These are phyloP conservation scores for Suillus occidentalis DNA, from an alignment of 768 basidiomycete species.

Conservation along the genomic window DNA sequence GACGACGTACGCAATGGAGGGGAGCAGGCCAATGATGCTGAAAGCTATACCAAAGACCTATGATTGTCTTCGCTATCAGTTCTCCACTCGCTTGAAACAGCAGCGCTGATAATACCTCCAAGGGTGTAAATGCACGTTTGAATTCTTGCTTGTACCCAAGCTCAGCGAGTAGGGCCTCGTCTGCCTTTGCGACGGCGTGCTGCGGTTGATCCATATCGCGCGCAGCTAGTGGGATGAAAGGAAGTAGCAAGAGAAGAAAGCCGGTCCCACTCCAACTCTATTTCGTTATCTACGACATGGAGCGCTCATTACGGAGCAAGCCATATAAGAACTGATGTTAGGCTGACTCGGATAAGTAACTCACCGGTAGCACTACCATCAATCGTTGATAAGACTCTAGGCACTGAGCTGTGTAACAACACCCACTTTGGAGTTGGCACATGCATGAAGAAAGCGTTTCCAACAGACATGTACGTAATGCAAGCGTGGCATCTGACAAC, in stretches of 20 bases:
- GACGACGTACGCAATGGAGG: conserved; percentile 16
- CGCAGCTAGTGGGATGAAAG: not conserved
- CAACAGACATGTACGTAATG: no score
- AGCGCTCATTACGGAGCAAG: not conserved
- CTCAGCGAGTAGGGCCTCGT: conserved; percentile 34
- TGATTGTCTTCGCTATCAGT: not conserved
- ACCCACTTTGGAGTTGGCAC: no score
- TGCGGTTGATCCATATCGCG: not conserved
- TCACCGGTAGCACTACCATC: not conserved
- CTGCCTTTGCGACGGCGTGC: conserved; percentile 11
- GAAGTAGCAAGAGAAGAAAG: not conserved
- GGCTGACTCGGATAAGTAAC: not conserved
- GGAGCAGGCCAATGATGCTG: conserved; percentile 31
- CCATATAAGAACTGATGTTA: not conserved
- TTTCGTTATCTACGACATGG: not conserved
- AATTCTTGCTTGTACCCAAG: conserved; percentile 34
- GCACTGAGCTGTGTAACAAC: not conserved
- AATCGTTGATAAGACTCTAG: not conserved
- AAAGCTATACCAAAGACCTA: conserved; percentile 32
- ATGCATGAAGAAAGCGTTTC: no score
- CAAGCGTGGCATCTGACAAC: no score
- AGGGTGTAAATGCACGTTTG: conserved; percentile 12
- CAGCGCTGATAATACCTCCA: conserved; percentile 10
- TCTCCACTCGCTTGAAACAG: not conserved
- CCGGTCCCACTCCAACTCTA: not conserved